Evolutionary conservation across 768 basidiomycete species (phyloP), one percentile per base, ranked within the genome.

Genomic region (Megacollybia marginata): DNA sequence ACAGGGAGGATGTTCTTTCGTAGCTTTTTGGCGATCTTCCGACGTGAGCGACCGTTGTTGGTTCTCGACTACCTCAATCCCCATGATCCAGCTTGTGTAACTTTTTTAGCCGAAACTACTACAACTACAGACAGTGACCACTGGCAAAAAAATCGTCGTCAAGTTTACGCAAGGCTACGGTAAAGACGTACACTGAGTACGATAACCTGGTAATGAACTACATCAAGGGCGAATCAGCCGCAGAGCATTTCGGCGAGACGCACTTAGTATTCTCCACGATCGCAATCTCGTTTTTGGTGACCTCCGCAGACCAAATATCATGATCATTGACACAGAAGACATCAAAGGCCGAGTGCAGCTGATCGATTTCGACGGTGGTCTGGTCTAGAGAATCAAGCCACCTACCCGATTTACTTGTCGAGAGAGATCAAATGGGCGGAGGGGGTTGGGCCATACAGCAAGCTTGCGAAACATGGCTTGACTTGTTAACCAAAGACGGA

Each of bases 121-220:
- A n/a, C n/a, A n/a, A n/a, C n/a, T n/a, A n/a, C n/a, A n/a, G n/a
- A n/a, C n/a, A n/a, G n/a, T 10, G 16, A 34, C 15, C 5, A 10
- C 0, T 16, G 10, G 35, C 40, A n/a, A 36, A 15, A 35, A 55
- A 16, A 45, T 66, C 5, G 54, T 65, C 0, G 55, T 67, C 44
- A 67, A 66, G 49, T 67, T 68, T n/a, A 58, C 58, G 42, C 52
- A 55, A 5, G 44, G 52, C 1, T 67, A 68, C 35, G 51, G 60
- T 15, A 50, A 2, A 13, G 53, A 48, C 1, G 58, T 50, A 0
- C 66, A 68, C 45, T 19, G n/a, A 9, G 9, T 36, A 0, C 56
- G n/a, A n/a, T n/a, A n/a, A n/a, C n/a, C n/a, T n/a, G n/a, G n/a
- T n/a, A n/a, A n/a, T n/a, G n/a, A n/a, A n/a, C n/a, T n/a, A n/a